Evolutionary conservation across 306 rosid genomes (phyloP), one percentile per base, ranked within the genome.

Genomic region (Alnus glutinosa): DNA sequence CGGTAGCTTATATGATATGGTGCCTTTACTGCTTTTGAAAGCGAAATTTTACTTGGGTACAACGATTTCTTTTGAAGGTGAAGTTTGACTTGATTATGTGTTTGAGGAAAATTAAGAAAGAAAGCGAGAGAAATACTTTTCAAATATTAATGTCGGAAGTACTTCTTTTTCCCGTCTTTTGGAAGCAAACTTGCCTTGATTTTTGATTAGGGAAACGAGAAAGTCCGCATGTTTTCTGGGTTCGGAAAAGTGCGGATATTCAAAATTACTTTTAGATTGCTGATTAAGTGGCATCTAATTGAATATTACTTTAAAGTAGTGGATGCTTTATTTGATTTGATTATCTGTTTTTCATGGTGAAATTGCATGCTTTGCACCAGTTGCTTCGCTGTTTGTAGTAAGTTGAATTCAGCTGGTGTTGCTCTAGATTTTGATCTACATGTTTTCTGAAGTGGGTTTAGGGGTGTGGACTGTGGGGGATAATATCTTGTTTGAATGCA

Each of bases 401-500:
- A 62, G 44, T 62, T 62, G n/a, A 32, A 12, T 70, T 34, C 34
- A 15, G 9, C 44, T 30, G 55, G 4, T 44, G 55, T 48, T 8
- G 55, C 18, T 62, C 50, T 67, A 37, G n/a, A 13, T 30, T 39
- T 50, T 46, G 61, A 74, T 80, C 74, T 69, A 11, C 16, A 6
- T 67, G n/a, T 44, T 44, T 68, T 16, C 10, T 37, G 14, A 67
- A 54, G 7, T 57, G 69, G 19, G 23, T 74, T 79, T 1, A 1
- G 39, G 9, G 28, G 51, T 39, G 23, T 48, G 39, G 9, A 18
- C 44, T 39, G 23, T 48, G 59, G 28, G 48, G 55, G 16, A 11
- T 16, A 46, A 42, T 62, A 36, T 69, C 11, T 49, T 61, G 67
- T 78, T 49, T 79, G n/a, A 63, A 2, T 73, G 74, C 54, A 2